phyloP scores from a whole-genome alignment of 441 rosid species.

The Mallotus repandus region DNA sequence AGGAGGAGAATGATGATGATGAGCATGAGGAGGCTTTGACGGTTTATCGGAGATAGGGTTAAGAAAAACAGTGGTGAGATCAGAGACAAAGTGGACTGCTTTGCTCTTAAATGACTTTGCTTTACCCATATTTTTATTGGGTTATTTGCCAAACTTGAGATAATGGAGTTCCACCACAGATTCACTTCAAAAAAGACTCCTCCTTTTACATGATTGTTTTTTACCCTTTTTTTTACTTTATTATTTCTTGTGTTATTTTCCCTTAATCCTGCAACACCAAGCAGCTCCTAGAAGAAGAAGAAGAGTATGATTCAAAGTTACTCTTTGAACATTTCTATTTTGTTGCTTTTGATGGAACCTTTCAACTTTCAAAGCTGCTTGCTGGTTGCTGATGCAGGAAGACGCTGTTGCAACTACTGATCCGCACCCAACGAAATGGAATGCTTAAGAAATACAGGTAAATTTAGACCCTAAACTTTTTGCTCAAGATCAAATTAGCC shows the following conservation, averaged over 20 bases:
- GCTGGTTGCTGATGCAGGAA: too few relatives aligned
- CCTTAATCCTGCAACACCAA: not conserved
- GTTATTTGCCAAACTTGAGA: not conserved
- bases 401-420: not conserved
- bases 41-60: constrained; percentile 93
- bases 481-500: too few relatives aligned
- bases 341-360: not conserved
- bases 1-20: not conserved
- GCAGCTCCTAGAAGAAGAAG: not conserved
- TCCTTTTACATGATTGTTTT: not conserved
- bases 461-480: too few relatives aligned
- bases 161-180: constrained; percentile 8
- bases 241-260: not conserved
- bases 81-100: constrained; percentile 90
- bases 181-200: not conserved
- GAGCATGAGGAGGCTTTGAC: constrained; percentile 32
- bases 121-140: constrained; percentile 51
- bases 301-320: constrained; percentile 11
- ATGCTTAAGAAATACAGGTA: too few relatives aligned
- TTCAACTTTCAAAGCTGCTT: not conserved
- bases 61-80: constrained; percentile 87
- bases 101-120: constrained; percentile 80
- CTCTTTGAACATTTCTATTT: not conserved
- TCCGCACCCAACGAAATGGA: not conserved
- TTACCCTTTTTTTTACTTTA: not conserved